Percentiles rank a stretch among this genome's conserved stretches.
These are phyloP conservation scores for Macrocystidia cucumis DNA, from an alignment of 1,284 basidiomycete species.

Conservation along the genomic window DNA sequence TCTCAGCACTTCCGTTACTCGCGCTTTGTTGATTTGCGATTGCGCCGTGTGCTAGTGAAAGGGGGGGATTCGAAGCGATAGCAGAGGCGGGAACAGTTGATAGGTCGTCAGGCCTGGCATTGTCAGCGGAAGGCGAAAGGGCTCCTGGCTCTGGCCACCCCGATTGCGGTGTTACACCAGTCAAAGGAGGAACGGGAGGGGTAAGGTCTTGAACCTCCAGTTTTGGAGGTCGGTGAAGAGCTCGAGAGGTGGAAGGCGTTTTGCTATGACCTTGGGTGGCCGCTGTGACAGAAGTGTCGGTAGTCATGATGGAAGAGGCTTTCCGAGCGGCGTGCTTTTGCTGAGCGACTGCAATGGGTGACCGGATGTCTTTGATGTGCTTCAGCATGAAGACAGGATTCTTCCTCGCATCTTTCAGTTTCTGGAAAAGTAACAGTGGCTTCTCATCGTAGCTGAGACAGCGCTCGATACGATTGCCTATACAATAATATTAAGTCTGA, in stretches of 20 bases:
- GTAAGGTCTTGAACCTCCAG: slow-evolving; percentile 56
- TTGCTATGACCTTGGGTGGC: slow-evolving; percentile 34
- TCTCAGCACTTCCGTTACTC: too few species aligned
- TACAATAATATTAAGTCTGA: slow-evolving; percentile 3
- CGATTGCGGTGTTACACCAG: slow-evolving; percentile 49
- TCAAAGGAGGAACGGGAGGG: slow-evolving; percentile 31
- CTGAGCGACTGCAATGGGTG: slow-evolving; percentile 90
- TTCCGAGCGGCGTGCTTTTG: slow-evolving; percentile 87
- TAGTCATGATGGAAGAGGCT: slow-evolving; percentile 45
- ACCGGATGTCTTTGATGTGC: slow-evolving; percentile 97
- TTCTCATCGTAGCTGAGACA: slow-evolving; percentile 98
- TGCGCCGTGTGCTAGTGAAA: slow-evolving; percentile 18
- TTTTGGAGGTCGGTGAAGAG: slow-evolving; percentile 47
- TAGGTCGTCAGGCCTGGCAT: slow-evolving; percentile 32
- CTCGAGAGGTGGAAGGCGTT: slow-evolving; percentile 27
- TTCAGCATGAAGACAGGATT: slow-evolving; percentile 99
- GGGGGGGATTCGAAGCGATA: slow-evolving; percentile 14
- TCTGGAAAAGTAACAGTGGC: slow-evolving; percentile 93
- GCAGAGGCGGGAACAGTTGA: slow-evolving; percentile 19
- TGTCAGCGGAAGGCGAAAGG: slow-evolving; percentile 46
- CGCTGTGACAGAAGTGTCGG: slow-evolving; percentile 26
- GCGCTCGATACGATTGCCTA: slow-evolving; percentile 79
- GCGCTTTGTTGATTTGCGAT: slow-evolving; percentile 15
- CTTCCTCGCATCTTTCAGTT: slow-evolving; percentile 94
- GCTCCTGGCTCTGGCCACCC: slow-evolving; percentile 67